A percentile compares a stretch with the other conserved stretches of the same genome.
Conservation (phyloP, 192 early-diverging fungal genomes). For the Coemansia sp. region DNA sequence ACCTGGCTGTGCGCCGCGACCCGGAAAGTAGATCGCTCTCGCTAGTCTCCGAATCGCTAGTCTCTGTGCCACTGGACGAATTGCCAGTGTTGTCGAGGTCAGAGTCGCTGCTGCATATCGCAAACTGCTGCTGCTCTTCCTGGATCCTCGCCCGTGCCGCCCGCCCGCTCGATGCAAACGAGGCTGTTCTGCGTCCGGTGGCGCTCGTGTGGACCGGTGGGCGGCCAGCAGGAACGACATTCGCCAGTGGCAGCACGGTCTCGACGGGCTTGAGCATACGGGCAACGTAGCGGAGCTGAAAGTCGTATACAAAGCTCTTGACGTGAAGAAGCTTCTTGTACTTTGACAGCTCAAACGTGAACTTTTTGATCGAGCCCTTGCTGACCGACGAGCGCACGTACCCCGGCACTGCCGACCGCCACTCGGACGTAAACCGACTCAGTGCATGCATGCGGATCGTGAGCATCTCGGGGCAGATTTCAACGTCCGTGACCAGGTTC, state of each 20-base stretch:
- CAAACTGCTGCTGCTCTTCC: neutral
- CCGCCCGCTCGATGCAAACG: too few relatives aligned
- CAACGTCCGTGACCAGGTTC: conserved; percentile 41
- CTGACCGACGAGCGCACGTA: conserved; percentile 39
- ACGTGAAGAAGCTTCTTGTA: conserved; percentile 50
- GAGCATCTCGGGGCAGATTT: conserved; percentile 34
- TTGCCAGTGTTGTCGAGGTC: conserved; percentile 2
- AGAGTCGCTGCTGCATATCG: conserved; percentile 34
- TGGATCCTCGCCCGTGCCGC: neutral
- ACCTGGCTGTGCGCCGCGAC: neutral
- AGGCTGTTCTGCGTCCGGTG: too few relatives aligned
- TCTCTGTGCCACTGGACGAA: conserved; percentile 8
- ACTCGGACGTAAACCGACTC: conserved; percentile 40
- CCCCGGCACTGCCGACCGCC: conserved; percentile 45
- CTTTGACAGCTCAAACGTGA: conserved; percentile 46
- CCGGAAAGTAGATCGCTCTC: neutral
- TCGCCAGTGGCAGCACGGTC: neutral
- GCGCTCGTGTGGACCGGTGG: too few relatives aligned
- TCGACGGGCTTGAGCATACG: conserved; percentile 20
- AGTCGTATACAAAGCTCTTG: conserved; percentile 50
- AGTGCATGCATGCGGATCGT: conserved; percentile 46
- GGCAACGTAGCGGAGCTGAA: conserved; percentile 48
- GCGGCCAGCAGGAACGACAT: neutral
- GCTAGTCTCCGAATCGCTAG: conserved; percentile 11
- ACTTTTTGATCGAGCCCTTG: conserved; percentile 39